These are phyloP conservation scores for Globisporangium cystogenes DNA, from an alignment of 352 stramenopile genomes.

Conservation along the genomic window DNA sequence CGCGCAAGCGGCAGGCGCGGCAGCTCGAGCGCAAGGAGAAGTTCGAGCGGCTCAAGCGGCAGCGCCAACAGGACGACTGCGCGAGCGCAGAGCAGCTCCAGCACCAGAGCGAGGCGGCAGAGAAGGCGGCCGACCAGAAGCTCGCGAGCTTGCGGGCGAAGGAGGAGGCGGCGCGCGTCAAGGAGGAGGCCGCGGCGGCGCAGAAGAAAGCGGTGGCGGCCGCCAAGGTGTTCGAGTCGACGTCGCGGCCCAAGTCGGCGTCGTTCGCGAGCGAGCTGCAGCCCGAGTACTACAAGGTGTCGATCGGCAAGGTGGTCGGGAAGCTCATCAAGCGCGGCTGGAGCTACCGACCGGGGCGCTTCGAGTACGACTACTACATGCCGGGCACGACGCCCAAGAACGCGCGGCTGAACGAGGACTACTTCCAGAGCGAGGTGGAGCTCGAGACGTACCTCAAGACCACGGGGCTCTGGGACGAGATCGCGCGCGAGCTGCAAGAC, in stretches of 20 bases:
- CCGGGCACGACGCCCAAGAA: constrained; percentile 45
- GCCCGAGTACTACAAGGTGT: constrained; percentile 27
- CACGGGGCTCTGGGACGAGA: constrained; percentile 53
- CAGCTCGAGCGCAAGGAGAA: constrained; percentile 13
- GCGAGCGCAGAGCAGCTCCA: not conserved
- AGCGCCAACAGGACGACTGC: constrained; percentile 11
- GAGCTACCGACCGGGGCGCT: constrained; percentile 63
- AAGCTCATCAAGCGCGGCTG: constrained; percentile 52
- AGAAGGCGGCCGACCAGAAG: constrained; percentile 14
- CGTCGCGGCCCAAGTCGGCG: not conserved
- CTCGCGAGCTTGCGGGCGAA: not conserved
- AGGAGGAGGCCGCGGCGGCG: not conserved
- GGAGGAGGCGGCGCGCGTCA: not conserved
- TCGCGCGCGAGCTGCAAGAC: constrained; percentile 34
- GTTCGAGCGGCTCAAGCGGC: constrained; percentile 13
- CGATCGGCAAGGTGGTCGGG: constrained; percentile 53
- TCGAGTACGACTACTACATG: constrained; percentile 87
- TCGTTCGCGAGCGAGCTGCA: constrained; percentile 7
- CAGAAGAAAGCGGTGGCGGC: not conserved
- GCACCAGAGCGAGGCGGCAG: not conserved
- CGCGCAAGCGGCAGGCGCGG: constrained; percentile 12
- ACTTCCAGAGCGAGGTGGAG: constrained; percentile 63
- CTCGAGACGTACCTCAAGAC: constrained; percentile 67
- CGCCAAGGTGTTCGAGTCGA: not conserved
- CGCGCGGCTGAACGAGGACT: constrained; percentile 54